phyloP scores from a whole-genome alignment of 2,329 filamentous ascomycete species.

The Dendrostoma leiphaemia region DNA sequence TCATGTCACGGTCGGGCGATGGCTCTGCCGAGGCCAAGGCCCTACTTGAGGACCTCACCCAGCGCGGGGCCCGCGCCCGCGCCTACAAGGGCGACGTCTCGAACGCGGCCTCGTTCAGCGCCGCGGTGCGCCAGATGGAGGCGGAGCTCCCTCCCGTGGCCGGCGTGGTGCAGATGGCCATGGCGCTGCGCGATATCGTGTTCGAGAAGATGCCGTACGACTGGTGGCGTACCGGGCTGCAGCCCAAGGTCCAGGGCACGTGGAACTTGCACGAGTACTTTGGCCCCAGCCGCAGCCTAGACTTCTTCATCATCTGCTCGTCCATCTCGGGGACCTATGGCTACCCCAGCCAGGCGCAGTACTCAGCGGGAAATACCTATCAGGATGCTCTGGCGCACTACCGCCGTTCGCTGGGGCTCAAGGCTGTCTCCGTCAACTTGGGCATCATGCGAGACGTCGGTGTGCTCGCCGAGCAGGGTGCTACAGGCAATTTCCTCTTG shows the following conservation, averaged over 20 bases:
- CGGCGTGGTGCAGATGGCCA: constrained; percentile 40
- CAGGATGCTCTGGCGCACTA: constrained; percentile 30
- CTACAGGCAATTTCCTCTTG: constrained; percentile 11
- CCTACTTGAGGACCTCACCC: constrained; percentile 24
- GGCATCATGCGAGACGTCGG: constrained; percentile 28
- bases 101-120: constrained; percentile 20
- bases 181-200: constrained; percentile 32
- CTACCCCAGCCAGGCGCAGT: constrained; percentile 13
- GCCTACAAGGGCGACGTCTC: constrained; percentile 28
- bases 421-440: constrained; percentile 24
- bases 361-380: constrained; percentile 31
- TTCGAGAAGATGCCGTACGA: constrained; percentile 13
- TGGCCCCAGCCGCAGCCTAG: neutral
- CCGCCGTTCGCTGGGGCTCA: constrained; percentile 21
- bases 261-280: constrained; percentile 14
- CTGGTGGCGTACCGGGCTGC: constrained; percentile 7
- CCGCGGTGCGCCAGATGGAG: constrained; percentile 3
- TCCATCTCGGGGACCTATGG: constrained; percentile 11
- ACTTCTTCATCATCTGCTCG: constrained; percentile 16
- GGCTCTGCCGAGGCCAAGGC: constrained; percentile 16
- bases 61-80: constrained; percentile 23
- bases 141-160: constrained; percentile 28
- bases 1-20: constrained; percentile 28
- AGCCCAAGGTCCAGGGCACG: constrained; percentile 16
- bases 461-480: constrained; percentile 22